Conservation (phyloP, 1,284 basidiomycete genomes). For the Inonotus obliquus region DNA sequence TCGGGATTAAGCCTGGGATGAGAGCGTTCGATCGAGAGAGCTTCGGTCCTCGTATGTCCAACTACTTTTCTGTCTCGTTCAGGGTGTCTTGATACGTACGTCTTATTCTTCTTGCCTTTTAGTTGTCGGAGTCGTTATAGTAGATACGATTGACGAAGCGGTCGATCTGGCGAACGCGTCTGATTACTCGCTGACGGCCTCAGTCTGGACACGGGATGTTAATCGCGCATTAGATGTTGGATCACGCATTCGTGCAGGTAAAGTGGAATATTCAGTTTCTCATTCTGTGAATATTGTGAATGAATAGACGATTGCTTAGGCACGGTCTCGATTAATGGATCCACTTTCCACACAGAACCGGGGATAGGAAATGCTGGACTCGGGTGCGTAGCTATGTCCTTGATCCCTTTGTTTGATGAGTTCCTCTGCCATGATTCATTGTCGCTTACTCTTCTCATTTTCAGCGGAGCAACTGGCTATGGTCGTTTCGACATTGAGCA, state of each 20-base stretch:
- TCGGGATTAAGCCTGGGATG: constrained; percentile 46
- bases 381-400: constrained; percentile 24
- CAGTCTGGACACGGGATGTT: constrained; percentile 51
- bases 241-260: constrained; percentile 45
- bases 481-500: constrained; percentile 48
- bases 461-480: constrained; percentile 47
- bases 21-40: constrained; percentile 49
- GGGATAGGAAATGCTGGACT: constrained; percentile 25
- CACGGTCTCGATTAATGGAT: constrained; percentile 32
- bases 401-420: constrained; percentile 8
- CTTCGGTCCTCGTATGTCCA: constrained; percentile 49
- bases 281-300: not conserved
- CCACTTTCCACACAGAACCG: constrained; percentile 28
- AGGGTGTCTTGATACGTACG: constrained; percentile 38
- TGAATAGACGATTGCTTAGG: not conserved
- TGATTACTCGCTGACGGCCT: constrained; percentile 48
- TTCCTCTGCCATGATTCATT: not conserved
- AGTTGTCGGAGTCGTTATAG: constrained; percentile 45
- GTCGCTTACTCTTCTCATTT: not conserved
- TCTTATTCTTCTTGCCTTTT: constrained; percentile 18
- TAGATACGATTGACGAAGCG: constrained; percentile 48
- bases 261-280: constrained; percentile 10
- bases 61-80: constrained; percentile 14
- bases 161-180: constrained; percentile 50
- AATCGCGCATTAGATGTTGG: constrained; percentile 45